Base-by-base conservation (phyloP, 1,284 basidiomycete genomes). In the Fomitopsis pinicola region DNA sequence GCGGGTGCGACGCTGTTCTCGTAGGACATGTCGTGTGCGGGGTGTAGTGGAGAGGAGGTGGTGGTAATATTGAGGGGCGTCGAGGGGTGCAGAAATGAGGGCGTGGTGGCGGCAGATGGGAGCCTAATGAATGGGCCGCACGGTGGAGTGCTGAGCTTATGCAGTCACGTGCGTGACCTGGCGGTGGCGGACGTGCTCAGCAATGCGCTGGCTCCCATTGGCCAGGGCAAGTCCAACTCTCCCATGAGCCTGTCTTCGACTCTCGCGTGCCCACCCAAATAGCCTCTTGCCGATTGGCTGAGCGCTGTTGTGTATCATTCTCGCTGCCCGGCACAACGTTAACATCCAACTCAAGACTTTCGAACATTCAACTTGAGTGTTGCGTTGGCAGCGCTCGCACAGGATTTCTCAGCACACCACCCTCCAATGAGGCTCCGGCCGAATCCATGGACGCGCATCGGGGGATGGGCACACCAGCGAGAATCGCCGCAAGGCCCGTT, bases 1-100 rank as follows among this genome's bases (percentile, higher is more conserved):
- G 75, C 73, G 22, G 72, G 70, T 17, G 72, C 73, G 36, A 26
- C n/a, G 26, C 17, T 58, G 12, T 36, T 42, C 38, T 15, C 15
- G 48, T 3, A 58, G 42, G 56, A 54, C 60, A 61, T 61, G 50
- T 38, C 19, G 17, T 5, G 2, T 54, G 52, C 12, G 36, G 10
- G 17, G 48, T 33, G 14, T 15, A 22, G 35, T 3, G 44, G 5
- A 17, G 35, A 9, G 35, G 35, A 40, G 8, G 33, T 38, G 19
- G 12, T 6, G 52, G 52, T 19, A n/a, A n/a, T n/a, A n/a, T n/a
- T n/a, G n/a, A n/a, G n/a, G n/a, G n/a, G n/a, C n/a, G n/a, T n/a
- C n/a, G n/a, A n/a, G n/a, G n/a, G 45, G 45, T 48, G 45, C 22
- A 17, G 48, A 22, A 28, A 15, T 17, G 38, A 15, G 38, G 12